phyloP scores from a whole-genome alignment of 2,329 filamentous ascomycete genomes.

The Phialophora verrucosa region DNA sequence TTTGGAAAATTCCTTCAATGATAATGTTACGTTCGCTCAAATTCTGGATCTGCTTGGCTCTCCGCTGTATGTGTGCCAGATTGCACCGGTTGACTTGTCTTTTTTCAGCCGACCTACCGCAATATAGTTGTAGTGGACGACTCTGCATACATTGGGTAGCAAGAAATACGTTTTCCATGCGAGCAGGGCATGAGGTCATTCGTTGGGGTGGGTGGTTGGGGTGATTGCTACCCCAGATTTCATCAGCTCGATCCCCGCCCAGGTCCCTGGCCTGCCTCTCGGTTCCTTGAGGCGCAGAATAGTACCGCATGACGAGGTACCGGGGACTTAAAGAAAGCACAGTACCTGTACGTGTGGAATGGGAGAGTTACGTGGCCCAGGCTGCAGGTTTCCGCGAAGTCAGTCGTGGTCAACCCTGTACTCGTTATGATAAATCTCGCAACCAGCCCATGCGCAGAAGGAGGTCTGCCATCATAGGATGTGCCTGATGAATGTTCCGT shows the following conservation, averaged over 20 bases:
- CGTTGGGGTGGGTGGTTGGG: background rate
- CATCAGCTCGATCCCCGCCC: background rate
- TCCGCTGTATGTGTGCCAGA: background rate
- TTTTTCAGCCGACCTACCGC: background rate
- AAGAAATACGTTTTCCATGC: background rate
- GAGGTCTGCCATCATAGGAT: background rate
- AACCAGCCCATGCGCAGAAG: background rate
- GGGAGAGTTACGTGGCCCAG: background rate
- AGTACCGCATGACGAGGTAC: background rate
- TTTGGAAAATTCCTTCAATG: background rate
- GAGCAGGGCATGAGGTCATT: background rate
- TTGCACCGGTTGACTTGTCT: background rate
- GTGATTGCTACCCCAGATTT: constrained; percentile 4
- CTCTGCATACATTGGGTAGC: too few relatives aligned
- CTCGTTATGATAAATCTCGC: background rate
- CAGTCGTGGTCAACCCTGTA: background rate
- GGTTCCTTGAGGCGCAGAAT: background rate
- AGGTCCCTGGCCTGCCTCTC: background rate
- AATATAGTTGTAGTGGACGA: background rate
- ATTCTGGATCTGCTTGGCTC: background rate
- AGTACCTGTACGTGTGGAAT: background rate
- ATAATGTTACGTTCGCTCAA: constrained; percentile 3
- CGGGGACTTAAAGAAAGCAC: background rate
- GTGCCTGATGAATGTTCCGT: background rate
- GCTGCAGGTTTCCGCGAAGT: background rate